A percentile compares a stretch with the other conserved stretches of the same genome.
These are phyloP conservation scores for Wallacemonas sp. DNA, from an alignment of 208 protist species.

Conservation along the genomic window DNA sequence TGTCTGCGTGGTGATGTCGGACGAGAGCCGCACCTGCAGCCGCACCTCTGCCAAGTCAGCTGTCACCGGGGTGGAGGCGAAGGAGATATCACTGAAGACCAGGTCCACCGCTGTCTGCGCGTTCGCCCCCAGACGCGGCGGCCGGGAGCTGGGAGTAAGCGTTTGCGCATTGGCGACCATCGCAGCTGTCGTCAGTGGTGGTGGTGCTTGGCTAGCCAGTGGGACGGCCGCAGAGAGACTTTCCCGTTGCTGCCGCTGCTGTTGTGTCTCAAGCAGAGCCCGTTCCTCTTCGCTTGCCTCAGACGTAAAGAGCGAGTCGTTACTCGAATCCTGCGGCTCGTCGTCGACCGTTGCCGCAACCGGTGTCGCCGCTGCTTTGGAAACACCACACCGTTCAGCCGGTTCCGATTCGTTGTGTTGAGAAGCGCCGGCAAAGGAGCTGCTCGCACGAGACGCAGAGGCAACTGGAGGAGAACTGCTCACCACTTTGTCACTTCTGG, in stretches of 20 bases:
- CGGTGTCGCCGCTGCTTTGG: too few species aligned
- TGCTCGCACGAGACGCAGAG: too few species aligned
- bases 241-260: not conserved
- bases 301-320: constrained; percentile 39
- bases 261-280: constrained; percentile 35
- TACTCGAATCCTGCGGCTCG: not conserved
- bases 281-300: constrained; percentile 52
- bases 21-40: constrained; percentile 66
- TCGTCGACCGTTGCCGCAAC: constrained; percentile 2
- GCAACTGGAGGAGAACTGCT: too few species aligned
- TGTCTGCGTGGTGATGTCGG: constrained; percentile 73
- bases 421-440: too few species aligned
- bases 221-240: too few species aligned
- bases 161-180: not conserved
- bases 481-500: too few species aligned
- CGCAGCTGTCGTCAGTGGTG: constrained; percentile 2
- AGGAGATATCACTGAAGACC: constrained; percentile 62
- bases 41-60: constrained; percentile 69
- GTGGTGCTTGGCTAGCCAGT: too few species aligned
- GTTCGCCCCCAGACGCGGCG: not conserved
- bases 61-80: constrained; percentile 54
- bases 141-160: not conserved
- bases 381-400: too few species aligned
- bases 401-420: too few species aligned
- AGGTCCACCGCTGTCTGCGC: constrained; percentile 47